Conservation (phyloP, 495 filamentous ascomycete genomes). For the Ascodesmis nigricans region DNA sequence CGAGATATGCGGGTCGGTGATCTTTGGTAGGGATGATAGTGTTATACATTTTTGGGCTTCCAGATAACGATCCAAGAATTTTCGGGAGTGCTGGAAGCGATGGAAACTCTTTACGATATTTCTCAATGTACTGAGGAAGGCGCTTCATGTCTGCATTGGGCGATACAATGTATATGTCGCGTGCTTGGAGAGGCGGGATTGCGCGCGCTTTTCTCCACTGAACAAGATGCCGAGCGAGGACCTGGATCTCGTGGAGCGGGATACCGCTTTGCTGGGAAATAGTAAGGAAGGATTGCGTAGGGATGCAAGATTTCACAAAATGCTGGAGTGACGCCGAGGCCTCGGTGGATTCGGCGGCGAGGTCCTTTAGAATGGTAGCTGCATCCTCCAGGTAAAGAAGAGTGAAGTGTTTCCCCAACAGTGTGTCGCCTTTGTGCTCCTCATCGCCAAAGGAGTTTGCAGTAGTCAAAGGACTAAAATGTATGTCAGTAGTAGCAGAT, state of each 20-base stretch:
- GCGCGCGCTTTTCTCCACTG: constrained; percentile 85
- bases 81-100: constrained; percentile 59
- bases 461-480: constrained; percentile 36
- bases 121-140: constrained; percentile 43
- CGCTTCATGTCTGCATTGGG: constrained; percentile 62
- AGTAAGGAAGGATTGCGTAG: constrained; percentile 66
- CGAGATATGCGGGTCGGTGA: constrained; percentile 66
- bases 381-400: constrained; percentile 68
- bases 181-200: constrained; percentile 70
- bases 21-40: constrained; percentile 68
- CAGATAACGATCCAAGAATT: constrained; percentile 58
- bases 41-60: constrained; percentile 55
- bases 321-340: constrained; percentile 50
- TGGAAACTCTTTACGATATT: constrained; percentile 56
- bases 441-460: constrained; percentile 49
- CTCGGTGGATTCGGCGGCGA: constrained; percentile 53
- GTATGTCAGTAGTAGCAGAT: constrained; percentile 1
- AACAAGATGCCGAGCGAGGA: constrained; percentile 73
- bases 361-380: constrained; percentile 57
- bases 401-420: constrained; percentile 64
- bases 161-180: constrained; percentile 83
- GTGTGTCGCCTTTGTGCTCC: constrained; percentile 30
- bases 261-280: constrained; percentile 52
- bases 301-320: constrained; percentile 64
- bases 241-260: constrained; percentile 53